These are phyloP conservation scores for Ehretia macrophylla DNA, from an alignment of 257 asterid genomes.

Conservation along the genomic window DNA sequence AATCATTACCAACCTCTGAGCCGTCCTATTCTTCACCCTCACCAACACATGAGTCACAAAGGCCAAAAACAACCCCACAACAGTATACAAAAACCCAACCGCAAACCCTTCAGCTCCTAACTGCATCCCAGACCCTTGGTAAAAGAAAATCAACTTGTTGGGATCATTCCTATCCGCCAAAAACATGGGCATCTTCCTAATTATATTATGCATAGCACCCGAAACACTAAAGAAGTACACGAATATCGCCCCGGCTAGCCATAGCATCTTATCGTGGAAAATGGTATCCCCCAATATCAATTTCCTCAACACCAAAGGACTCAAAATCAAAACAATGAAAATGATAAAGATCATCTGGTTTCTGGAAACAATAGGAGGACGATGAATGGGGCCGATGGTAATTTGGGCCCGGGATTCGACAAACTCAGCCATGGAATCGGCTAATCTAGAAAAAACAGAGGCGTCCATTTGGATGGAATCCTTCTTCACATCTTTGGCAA, in stretches of 20 bases:
- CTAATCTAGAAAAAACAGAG: conserved; percentile 54
- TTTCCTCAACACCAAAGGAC: conserved; percentile 60
- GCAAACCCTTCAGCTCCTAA: conserved; percentile 89
- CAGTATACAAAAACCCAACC: conserved; percentile 71
- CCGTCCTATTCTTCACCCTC: conserved; percentile 40
- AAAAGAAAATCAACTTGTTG: conserved; percentile 54
- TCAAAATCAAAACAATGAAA: conserved; percentile 36
- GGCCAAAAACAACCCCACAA: conserved; percentile 80
- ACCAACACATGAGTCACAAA: conserved; percentile 57
- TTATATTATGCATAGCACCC: conserved; percentile 86
- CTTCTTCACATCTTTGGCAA: conserved; percentile 44
- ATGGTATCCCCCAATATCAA: conserved; percentile 55
- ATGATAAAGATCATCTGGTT: conserved; percentile 43
- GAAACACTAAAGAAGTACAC: conserved; percentile 93
- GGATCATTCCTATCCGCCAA: conserved; percentile 75
- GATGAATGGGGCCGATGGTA: conserved; percentile 49
- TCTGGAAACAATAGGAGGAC: conserved; percentile 64
- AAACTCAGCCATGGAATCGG: conserved; percentile 86
- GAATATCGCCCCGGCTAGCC: conserved; percentile 82
- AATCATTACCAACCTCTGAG: conserved; percentile 49
- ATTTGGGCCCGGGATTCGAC: conserved; percentile 44
- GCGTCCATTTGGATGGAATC: conserved; percentile 74
- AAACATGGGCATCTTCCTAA: conserved; percentile 90
- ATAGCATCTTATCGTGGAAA: conserved; percentile 58
- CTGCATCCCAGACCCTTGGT: conserved; percentile 93